Percentiles rank a stretch among this genome's conserved stretches.
Evolutionary conservation across 1,284 basidiomycete species (phyloP).

Genomic region (Termitomyces sp.): DNA sequence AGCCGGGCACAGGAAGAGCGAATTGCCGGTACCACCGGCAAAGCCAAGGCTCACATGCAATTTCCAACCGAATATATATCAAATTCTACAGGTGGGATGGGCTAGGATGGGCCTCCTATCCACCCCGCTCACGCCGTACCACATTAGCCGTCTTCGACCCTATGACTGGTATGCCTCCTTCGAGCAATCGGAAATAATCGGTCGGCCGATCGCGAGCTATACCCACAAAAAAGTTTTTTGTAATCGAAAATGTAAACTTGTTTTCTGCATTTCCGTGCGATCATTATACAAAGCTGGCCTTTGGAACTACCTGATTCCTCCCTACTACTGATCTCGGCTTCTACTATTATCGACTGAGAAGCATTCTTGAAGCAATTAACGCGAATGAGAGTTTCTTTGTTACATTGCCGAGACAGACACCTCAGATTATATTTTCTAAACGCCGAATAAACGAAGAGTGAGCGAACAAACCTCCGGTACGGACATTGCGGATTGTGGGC

Average conservation of each 20-base stretch:
- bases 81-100: background rate
- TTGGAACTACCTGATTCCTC: background rate
- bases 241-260: background rate
- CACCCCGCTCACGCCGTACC: background rate
- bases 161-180: background rate
- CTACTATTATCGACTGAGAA: background rate
- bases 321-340: background rate
- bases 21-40: background rate
- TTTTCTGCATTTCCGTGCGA: background rate
- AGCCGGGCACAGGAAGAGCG: background rate
- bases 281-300: background rate
- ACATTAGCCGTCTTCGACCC: background rate
- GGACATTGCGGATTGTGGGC: background rate
- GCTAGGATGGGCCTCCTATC: background rate
- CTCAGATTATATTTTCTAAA: background rate
- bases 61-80: background rate
- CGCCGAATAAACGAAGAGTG: background rate
- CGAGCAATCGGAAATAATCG: background rate
- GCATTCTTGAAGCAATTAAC: background rate
- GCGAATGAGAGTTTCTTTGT: background rate
- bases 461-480: background rate
- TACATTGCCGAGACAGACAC: background rate
- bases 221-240: background rate
- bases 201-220: background rate
- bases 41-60: background rate